These are phyloP conservation scores for Calonectria pteridis DNA, from an alignment of 2,329 filamentous ascomycete genomes.

Conservation along the genomic window DNA sequence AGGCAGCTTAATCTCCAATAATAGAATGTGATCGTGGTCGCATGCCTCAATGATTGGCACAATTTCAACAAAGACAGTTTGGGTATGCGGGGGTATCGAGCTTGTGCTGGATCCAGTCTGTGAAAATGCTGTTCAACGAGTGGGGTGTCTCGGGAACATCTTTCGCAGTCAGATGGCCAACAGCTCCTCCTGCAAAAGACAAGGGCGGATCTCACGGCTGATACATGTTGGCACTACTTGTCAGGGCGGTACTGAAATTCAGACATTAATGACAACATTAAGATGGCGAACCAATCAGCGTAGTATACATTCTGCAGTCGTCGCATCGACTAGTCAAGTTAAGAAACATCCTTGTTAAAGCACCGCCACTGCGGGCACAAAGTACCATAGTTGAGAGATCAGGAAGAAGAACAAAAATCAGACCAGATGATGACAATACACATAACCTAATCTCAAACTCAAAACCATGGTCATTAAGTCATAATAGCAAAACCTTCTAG, in stretches of 20 bases:
- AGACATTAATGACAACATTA: background rate
- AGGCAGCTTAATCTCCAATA: background rate
- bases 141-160: background rate
- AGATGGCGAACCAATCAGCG: background rate
- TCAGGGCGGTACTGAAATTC: background rate
- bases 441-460: constrained; percentile 23
- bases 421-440: constrained; percentile 23
- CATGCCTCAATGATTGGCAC: background rate
- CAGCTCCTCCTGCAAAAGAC: background rate
- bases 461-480: constrained; percentile 47
- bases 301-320: constrained; percentile 20
- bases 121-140: background rate
- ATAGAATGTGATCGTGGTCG: background rate
- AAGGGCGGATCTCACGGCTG: background rate
- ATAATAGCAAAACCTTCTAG: constrained; percentile 43
- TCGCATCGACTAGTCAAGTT: background rate
- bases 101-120: background rate
- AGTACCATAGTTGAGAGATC: constrained; percentile 10
- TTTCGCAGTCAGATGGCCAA: background rate
- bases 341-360: constrained; percentile 3
- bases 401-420: constrained; percentile 12
- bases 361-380: background rate
- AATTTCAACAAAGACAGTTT: background rate
- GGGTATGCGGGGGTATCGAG: background rate
- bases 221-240: background rate